Percentiles rank a stretch among this genome's conserved stretches.
Conservation (phyloP, 1,139 yeast genomes). For the Suhomyces yuchorum region DNA sequence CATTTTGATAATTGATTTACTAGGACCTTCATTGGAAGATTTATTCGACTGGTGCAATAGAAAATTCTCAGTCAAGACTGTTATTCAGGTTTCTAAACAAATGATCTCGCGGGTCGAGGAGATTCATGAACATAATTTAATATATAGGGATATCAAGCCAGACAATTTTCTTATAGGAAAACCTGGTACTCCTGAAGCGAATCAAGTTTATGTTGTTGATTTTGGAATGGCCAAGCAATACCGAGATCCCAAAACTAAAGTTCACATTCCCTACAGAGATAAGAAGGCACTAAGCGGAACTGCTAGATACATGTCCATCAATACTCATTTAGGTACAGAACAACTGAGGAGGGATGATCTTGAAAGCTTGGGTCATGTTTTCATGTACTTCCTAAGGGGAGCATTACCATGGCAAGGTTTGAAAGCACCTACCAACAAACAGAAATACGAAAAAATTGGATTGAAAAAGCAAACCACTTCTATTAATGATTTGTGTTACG, state of each 20-base stretch:
- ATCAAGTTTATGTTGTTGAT: constrained; percentile 51
- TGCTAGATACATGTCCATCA: constrained; percentile 66
- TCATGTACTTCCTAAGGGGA: constrained; percentile 64
- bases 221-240: constrained; percentile 72
- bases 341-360: constrained; percentile 66
- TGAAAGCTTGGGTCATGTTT: constrained; percentile 66
- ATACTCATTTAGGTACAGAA: constrained; percentile 65
- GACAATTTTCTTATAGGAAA: constrained; percentile 74
- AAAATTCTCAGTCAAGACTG: constrained; percentile 66
- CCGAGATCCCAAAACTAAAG: constrained; percentile 60
- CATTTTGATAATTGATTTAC: constrained; percentile 67
- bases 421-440: constrained; percentile 80
- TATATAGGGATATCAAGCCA: constrained; percentile 77
- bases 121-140: constrained; percentile 68
- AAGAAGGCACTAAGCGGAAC: constrained; percentile 66
- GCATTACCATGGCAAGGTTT: constrained; percentile 54
- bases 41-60: constrained; percentile 83
- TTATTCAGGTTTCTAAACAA: constrained; percentile 72
- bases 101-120: constrained; percentile 70
- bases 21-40: constrained; percentile 80
- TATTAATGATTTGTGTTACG: constrained; percentile 66
- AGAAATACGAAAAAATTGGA: constrained; percentile 81
- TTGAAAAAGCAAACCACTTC: constrained; percentile 75
- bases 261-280: constrained; percentile 64
- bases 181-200: constrained; percentile 64